These are phyloP conservation scores for Dendrobium officinale DNA, from an alignment of 106 monocot species.

Conservation along the genomic window DNA sequence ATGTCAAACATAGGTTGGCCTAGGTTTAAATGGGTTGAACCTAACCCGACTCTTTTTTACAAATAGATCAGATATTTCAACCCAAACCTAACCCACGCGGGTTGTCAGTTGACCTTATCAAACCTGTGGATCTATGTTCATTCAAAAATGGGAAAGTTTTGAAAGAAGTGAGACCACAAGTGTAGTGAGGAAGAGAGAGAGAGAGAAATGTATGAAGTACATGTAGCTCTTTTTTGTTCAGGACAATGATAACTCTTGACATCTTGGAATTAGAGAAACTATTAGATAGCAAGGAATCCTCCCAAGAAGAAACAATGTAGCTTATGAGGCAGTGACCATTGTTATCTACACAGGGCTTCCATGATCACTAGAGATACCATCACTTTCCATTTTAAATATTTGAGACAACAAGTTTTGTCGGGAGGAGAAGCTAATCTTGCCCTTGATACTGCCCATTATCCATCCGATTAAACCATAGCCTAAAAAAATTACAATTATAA, in stretches of 20 bases:
- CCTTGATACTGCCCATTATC: constrained; percentile 30
- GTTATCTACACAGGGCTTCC: constrained; percentile 9
- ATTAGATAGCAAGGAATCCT: constrained; percentile 42
- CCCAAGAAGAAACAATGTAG: constrained; percentile 52
- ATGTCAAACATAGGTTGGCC: too few species aligned
- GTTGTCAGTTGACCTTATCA: too few species aligned
- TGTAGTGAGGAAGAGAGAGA: not conserved
- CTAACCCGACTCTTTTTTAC: too few species aligned
- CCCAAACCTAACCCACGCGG: too few species aligned
- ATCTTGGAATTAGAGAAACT: constrained; percentile 41
- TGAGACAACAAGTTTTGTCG: constrained; percentile 67
- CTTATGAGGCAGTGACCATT: constrained; percentile 34
- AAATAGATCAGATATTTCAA: too few species aligned
- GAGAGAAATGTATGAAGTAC: constrained; percentile 4
- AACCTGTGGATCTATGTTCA: too few species aligned
- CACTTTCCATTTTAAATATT: constrained; percentile 56
- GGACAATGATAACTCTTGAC: constrained; percentile 3
- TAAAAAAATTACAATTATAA: constrained; percentile 1
- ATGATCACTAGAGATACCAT: constrained; percentile 37
- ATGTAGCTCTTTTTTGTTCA: constrained; percentile 34
- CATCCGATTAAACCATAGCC: constrained; percentile 44
- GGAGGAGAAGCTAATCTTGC: constrained; percentile 68
- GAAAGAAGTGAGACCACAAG: too few species aligned
- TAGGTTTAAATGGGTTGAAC: too few species aligned
- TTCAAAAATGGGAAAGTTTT: too few species aligned